Conservation (phyloP, 2,329 filamentous ascomycete species). For the Colletotrichum sp. region DNA sequence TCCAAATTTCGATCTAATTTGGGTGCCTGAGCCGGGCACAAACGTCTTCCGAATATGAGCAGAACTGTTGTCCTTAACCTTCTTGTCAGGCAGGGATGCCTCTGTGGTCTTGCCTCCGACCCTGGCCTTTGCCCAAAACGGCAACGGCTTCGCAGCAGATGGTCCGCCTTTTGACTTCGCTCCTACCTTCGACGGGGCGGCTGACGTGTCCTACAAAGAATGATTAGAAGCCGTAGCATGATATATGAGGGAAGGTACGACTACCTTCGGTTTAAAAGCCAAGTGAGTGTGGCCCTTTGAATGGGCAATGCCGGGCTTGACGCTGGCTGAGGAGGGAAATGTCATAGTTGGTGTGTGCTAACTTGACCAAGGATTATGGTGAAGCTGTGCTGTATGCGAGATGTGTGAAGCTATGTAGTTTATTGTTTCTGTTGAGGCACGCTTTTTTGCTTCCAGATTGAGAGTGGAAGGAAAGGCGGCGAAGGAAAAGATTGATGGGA, state of each 20-base stretch:
- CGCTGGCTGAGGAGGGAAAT: background rate
- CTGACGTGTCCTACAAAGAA: background rate
- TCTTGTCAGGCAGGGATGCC: background rate
- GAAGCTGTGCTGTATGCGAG: background rate
- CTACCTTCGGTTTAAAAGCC: background rate
- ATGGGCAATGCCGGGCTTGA: background rate
- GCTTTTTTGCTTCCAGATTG: background rate
- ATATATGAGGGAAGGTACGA: background rate
- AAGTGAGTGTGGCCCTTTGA: background rate
- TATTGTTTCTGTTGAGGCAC: background rate
- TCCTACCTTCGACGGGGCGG: background rate
- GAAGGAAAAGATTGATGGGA: rapidly evolving
- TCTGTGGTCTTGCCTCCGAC: background rate
- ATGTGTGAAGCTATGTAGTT: background rate
- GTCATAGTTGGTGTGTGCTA: background rate
- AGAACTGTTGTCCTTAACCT: background rate
- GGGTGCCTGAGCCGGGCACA: background rate
- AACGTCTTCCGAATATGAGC: background rate
- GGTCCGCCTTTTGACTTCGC: background rate
- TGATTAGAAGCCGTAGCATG: background rate
- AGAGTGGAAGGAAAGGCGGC: background rate
- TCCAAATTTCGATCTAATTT: background rate
- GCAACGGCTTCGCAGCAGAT: background rate
- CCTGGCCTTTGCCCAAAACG: background rate
- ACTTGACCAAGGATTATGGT: background rate